phyloP scores from a whole-genome alignment of 768 basidiomycete species.

The Pholiota conissans region DNA sequence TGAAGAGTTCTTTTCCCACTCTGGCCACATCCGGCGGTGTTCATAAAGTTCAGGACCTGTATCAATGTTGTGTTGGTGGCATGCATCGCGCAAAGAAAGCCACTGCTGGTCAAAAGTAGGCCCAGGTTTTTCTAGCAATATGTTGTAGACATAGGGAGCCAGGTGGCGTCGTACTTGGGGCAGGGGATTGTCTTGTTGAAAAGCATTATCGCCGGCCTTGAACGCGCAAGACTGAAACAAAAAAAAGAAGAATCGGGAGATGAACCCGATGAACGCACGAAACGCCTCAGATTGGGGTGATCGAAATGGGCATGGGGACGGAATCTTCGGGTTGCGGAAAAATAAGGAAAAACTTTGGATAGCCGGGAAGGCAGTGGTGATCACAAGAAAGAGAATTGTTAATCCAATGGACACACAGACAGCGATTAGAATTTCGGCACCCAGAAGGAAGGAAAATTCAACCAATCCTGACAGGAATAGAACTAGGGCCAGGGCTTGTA shows the following conservation, averaged over 20 bases:
- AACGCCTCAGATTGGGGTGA: slow-evolving; percentile 16
- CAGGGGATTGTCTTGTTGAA: too few relatives aligned
- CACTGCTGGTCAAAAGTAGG: background rate
- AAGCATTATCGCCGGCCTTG: too few relatives aligned
- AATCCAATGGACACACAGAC: slow-evolving; percentile 11
- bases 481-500: slow-evolving; percentile 13
- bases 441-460: slow-evolving; percentile 15
- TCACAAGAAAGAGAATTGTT: slow-evolving; percentile 12
- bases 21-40: background rate
- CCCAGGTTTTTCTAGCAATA: background rate
- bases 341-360: slow-evolving; percentile 3
- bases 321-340: background rate
- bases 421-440: slow-evolving; percentile 1
- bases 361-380: slow-evolving; percentile 12
- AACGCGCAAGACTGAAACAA: too few relatives aligned
- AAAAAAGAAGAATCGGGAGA: background rate
- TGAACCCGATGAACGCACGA: background rate
- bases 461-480: slow-evolving; percentile 18
- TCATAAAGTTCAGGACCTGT: background rate
- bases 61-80: background rate
- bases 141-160: background rate
- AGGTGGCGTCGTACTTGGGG: background rate
- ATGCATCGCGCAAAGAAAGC: slow-evolving; percentile 2
- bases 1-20: background rate
- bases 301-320: slow-evolving; percentile 14